A percentile compares a stretch with the other conserved stretches of the same genome.
Evolutionary conservation across 2,329 filamentous ascomycete species (phyloP).

Genomic region (Ceratocystiopsis sp.): DNA sequence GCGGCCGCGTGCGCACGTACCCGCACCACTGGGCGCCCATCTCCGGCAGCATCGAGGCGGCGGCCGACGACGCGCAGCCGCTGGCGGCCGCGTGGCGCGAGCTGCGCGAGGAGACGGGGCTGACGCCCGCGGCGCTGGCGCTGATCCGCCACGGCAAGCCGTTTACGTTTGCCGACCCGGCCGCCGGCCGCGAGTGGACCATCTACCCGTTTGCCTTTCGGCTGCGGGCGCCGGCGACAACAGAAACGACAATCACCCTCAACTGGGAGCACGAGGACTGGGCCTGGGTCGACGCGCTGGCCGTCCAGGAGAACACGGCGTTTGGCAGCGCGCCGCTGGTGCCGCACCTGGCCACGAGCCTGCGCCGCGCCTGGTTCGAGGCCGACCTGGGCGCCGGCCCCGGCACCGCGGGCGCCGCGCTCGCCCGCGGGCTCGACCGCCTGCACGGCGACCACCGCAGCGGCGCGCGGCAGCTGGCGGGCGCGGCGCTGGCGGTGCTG

Average conservation of each 20-base stretch:
- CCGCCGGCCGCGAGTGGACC: conserved; percentile 39
- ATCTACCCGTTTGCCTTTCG: conserved; percentile 45
- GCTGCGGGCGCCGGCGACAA: conserved; percentile 23
- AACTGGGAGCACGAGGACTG: conserved; percentile 47
- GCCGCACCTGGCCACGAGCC: conserved; percentile 37
- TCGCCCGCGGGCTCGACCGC: conserved; percentile 27
- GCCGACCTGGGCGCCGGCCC: conserved; percentile 24
- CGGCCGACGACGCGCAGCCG: conserved; percentile 34
- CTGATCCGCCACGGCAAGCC: conserved; percentile 40
- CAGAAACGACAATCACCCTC: conserved; percentile 29
- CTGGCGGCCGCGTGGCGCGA: conserved; percentile 44
- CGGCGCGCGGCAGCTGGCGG: conserved; percentile 41
- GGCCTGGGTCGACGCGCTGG: conserved; percentile 37
- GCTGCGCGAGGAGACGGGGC: conserved; percentile 42
- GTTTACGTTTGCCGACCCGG: conserved; percentile 37
- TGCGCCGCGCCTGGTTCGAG: conserved; percentile 43
- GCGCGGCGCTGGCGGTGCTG: conserved; percentile 32
- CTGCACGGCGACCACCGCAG: conserved; percentile 41
- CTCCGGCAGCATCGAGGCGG: conserved; percentile 39
- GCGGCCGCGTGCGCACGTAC: conserved; percentile 41
- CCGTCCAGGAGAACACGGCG: conserved; percentile 26
- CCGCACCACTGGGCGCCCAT: conserved; percentile 44
- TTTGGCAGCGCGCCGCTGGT: conserved; percentile 27
- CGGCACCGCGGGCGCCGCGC: conserved; percentile 22
- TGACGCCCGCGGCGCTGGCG: conserved; percentile 27